Evolutionary conservation across 371 early-diverging fungal species (phyloP).

Genomic region (Zancudomyces culisetae): DNA sequence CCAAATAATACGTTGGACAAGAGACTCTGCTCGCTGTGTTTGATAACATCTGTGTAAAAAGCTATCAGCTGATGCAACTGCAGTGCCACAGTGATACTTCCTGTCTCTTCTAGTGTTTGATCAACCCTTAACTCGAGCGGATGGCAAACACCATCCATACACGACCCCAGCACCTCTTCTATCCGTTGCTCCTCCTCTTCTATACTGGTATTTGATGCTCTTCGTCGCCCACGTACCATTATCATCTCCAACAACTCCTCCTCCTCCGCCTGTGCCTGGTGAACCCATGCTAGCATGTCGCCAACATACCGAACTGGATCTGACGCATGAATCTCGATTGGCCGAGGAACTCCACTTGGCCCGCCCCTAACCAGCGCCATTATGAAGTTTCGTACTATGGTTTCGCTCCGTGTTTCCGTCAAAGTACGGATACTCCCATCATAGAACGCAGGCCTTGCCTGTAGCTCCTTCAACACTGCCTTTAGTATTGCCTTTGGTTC

Average conservation of each 20-base stretch:
- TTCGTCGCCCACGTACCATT: slow-evolving; percentile 21
- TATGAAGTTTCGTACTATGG: slow-evolving; percentile 50
- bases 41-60: slow-evolving; percentile 29
- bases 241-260: slow-evolving; percentile 67
- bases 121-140: slow-evolving; percentile 29
- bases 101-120: slow-evolving; percentile 26
- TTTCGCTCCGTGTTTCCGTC: slow-evolving; percentile 42
- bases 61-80: slow-evolving; percentile 27
- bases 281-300: slow-evolving; percentile 90
- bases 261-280: slow-evolving; percentile 76
- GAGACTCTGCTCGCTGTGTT: slow-evolving; percentile 1
- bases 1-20: neutral
- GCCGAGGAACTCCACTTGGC: slow-evolving; percentile 61
- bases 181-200: neutral
- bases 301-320: slow-evolving; percentile 80
- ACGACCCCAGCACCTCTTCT: slow-evolving; percentile 8
- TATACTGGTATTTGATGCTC: neutral
- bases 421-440: slow-evolving; percentile 54
- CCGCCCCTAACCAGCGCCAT: slow-evolving; percentile 72
- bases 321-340: slow-evolving; percentile 79
- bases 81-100: slow-evolving; percentile 19
- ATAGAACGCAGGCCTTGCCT: neutral
- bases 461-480: neutral
- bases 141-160: slow-evolving; percentile 12
- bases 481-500: slow-evolving; percentile 1